A percentile compares a stretch with the other conserved stretches of the same genome.
Evolutionary conservation across 2,329 filamentous ascomycete species (phyloP).

Genomic region (Teratosphaeria pseudoeucalypti): DNA sequence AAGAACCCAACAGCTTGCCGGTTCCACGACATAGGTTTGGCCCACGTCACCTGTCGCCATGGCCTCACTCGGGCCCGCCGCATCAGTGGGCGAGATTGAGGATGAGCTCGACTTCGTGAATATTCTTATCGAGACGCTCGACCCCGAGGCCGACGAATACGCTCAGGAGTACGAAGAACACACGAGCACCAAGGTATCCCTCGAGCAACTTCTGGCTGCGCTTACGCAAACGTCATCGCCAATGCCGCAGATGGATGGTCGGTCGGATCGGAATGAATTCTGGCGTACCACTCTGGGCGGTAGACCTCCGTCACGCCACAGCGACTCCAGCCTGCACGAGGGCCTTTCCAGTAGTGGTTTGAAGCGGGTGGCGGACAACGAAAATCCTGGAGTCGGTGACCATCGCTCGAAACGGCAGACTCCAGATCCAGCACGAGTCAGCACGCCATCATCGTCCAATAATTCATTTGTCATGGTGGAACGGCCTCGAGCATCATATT

Average conservation of each 20-base stretch:
- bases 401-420: slow-evolving; percentile 19
- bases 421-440: slow-evolving; percentile 17
- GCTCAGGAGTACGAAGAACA: slow-evolving; percentile 12
- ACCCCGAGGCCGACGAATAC: slow-evolving; percentile 21
- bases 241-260: slow-evolving; percentile 6
- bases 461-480: slow-evolving; percentile 14
- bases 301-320: slow-evolving; percentile 6
- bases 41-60: not conserved
- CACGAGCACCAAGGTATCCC: slow-evolving; percentile 11
- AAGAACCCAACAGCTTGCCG: not conserved
- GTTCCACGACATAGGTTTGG: not conserved
- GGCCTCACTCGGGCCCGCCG: not conserved
- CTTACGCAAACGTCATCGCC: slow-evolving; percentile 2
- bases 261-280: slow-evolving; percentile 6
- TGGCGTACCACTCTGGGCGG: slow-evolving; percentile 12
- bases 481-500: slow-evolving; percentile 1
- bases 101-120: slow-evolving; percentile 26
- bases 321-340: slow-evolving; percentile 1
- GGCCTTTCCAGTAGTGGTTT: slow-evolving; percentile 7
- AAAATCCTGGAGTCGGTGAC: slow-evolving; percentile 9
- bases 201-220: slow-evolving; percentile 11
- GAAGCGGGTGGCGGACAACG: not conserved
- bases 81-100: slow-evolving; percentile 13
- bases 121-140: slow-evolving; percentile 23
- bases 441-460: slow-evolving; percentile 13